Percentiles rank a stretch among this genome's conserved stretches.
Conservation (phyloP, 176 grass and related monocot genomes). For the barley (Hordeum vulgare) region MorexV3_pseudomolecules_assembly NC_058519.1:42174101-42174600, state of each 20-base stretch:
- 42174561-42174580: conserved; percentile 64
- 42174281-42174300: background rate
- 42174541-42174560: conserved; percentile 93
- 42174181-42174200: background rate
- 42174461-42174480: background rate
- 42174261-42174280: conserved; percentile 38
- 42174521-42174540: conserved; percentile 92
- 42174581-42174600: background rate
- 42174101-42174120: background rate
- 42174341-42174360: conserved; percentile 42
- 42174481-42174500: conserved; percentile 63
- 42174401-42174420: conserved; percentile 78
- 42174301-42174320: background rate
- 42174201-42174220: background rate
- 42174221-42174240: conserved; percentile 24
- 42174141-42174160: background rate
- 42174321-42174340: background rate
- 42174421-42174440: conserved; percentile 14
- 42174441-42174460: background rate
- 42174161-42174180: background rate
- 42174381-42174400: conserved; percentile 83
- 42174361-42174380: conserved; percentile 38
- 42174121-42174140: background rate
- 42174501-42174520: conserved; percentile 73
- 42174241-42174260: conserved; percentile 98